Base-by-base conservation (phyloP, 2,329 filamentous ascomycete species). In the Exophiala spinifera region DNA sequence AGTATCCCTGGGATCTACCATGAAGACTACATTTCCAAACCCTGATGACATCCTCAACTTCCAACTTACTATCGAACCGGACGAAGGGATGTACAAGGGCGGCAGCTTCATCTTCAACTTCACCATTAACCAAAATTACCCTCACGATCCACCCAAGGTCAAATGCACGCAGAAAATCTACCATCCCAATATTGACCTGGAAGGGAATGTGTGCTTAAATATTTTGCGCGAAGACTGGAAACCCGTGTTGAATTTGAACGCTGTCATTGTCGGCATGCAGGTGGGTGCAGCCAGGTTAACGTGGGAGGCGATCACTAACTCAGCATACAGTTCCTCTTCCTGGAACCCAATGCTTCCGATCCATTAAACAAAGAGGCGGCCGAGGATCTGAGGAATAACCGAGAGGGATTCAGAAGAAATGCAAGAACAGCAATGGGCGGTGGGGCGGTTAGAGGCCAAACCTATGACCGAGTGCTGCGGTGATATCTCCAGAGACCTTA, bases 181-280 rank as follows among this genome's bases (percentile, higher is more conserved):
- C 76, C 94, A 99, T 71, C 94, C 94, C 4, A 99, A 99, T 73
- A 99, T 99, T 70, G 94, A 99, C 68, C 81, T 96, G 37, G 90
- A 97, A 70, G 94, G 94, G 64, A 99, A 99, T 70, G 91, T 99
- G 60, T 99, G 94, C 77, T 76, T 99, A 67, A 99, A 99, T 72
- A 99, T 99, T 66, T 74, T 99, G 67, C 80, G 94, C 59, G 94
- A 99, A 76, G 94, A 99, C 76, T 99, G 94, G 94, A 99, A 97
- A 79, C 94, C 94, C 0, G 94, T 99, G 42, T 76, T 99, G 69
- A 97, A 97, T 71, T 73, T 99, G 70, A 96, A 97, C 69, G 91
- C 94, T 14, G 91, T 97, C 37, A 94, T 99, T 63, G 91, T 97
- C 49, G 94, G 94, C 39, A 75, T 99, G 69, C 89, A 91, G 82